phyloP scores from a whole-genome alignment of 2,329 filamentous ascomycete genomes.

The Gliomastix tumulicola region DNA sequence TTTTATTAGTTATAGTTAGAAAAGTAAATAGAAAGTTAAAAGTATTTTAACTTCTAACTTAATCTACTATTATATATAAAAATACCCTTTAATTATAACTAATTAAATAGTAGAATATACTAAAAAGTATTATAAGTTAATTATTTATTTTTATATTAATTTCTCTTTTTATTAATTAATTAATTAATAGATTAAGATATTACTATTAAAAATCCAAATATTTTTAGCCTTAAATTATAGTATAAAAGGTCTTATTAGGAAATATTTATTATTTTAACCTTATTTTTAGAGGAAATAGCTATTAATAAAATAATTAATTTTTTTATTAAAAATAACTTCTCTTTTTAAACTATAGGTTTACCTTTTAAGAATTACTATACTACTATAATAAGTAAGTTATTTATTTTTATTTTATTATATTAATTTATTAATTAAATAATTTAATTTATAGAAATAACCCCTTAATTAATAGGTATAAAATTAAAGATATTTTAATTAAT shows the following conservation, averaged over 20 bases:
- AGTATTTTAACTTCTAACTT: too few species aligned
- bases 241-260: too few species aligned
- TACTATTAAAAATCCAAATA: neutral
- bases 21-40: too few species aligned
- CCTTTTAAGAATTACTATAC: neutral
- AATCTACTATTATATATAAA: too few species aligned
- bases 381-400: neutral
- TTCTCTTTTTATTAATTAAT: neutral
- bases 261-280: neutral
- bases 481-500: neutral
- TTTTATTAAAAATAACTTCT: neutral
- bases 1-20: too few species aligned
- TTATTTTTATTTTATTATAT: neutral
- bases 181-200: neutral
- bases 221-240: neutral
- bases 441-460: neutral
- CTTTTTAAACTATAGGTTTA: neutral
- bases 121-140: neutral
- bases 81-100: too few species aligned
- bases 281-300: neutral
- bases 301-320: neutral
- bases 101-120: too few species aligned
- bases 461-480: conserved; percentile 1
- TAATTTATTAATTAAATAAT: neutral
- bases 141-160: too few species aligned